phyloP scores from a whole-genome alignment of 129 eudicot species.

The Oenanthe sinensis region DNA sequence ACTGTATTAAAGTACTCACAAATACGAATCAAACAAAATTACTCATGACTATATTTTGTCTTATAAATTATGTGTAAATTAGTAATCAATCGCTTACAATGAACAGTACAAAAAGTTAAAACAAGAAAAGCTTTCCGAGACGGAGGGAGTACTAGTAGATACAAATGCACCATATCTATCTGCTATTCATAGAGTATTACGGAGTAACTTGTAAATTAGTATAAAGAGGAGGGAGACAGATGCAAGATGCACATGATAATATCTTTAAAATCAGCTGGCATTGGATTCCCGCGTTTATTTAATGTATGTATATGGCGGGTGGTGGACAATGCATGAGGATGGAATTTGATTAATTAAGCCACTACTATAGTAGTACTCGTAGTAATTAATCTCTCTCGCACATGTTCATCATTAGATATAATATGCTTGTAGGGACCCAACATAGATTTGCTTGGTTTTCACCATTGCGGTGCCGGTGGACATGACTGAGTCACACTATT shows the following conservation, averaged over 20 bases:
- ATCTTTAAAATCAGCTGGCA: background rate
- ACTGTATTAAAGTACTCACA: no score
- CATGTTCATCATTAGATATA: background rate
- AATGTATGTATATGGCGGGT: background rate
- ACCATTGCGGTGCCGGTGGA: slow-evolving; percentile 2
- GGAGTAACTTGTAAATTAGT: background rate
- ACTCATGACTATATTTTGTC: no score
- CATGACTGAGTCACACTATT: background rate
- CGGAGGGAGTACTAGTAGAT: no score
- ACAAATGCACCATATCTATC: background rate
- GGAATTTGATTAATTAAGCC: background rate
- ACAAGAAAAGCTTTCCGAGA: no score
- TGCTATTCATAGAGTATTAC: no score
- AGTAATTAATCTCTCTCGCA: background rate
- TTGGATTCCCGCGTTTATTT: slow-evolving; percentile 7
- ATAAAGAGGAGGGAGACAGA: background rate
- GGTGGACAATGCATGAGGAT: background rate
- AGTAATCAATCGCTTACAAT: no score
- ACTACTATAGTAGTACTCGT: no score
- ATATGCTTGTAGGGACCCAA: background rate
- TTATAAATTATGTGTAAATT: no score
- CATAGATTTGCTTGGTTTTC: background rate
- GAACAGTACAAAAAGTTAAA: no score
- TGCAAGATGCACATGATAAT: background rate
- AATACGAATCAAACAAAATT: no score